Evolutionary conservation across 192 early-diverging fungal genomes (phyloP), one percentile per base, ranked within the genome.

Genomic region (Mycoemilia scoparia): DNA sequence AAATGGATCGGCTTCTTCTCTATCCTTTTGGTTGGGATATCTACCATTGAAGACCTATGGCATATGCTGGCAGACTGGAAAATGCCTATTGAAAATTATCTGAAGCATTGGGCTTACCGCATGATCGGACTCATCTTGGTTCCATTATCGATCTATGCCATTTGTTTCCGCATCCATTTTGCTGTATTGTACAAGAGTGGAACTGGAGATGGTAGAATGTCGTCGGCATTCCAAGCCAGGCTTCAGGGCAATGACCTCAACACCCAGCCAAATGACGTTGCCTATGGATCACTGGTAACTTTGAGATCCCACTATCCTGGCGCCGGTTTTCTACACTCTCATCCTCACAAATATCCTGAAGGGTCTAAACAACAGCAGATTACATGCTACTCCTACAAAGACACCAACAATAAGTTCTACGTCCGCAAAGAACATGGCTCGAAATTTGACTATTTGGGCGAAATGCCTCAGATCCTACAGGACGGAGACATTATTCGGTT

Each of bases 151-250:
- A 41, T 93, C 5, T 97, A 95, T 41, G 48, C 84, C 15, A 69
- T 70, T 16, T 87, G 78, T 67, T 97, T 97, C 55, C 84, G 77
- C 51, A 51, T 97, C 24, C 92, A 97, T 49, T 97, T 97, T 70
- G 66, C 63, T 5, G 56, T 91, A 18, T 58, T 97, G 32, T 71
- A 63, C 15, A 67, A 67, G 41, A 67, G 67, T 43, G 92, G 92
- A 5, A 75, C 88, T 16, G 92, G 92, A 27, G 92, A 97, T 62
- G 71, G 70, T 22, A 92, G 90, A 59, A 87, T 95, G 81, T 79
- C 72, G 15, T 62, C 83, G 14, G 61, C 66, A 31, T 97, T 97
- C 65, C 86, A 97, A 39, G 78, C 77, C 14, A 73, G 70, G 11
- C 64, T 92, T 7, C 40, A 56, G 12, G 87, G 88, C 26, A 88